Evolutionary conservation across 2,329 filamentous ascomycete genomes (phyloP), one percentile per base, ranked within the genome.

Genomic region (Sclerotinia minor): DNA sequence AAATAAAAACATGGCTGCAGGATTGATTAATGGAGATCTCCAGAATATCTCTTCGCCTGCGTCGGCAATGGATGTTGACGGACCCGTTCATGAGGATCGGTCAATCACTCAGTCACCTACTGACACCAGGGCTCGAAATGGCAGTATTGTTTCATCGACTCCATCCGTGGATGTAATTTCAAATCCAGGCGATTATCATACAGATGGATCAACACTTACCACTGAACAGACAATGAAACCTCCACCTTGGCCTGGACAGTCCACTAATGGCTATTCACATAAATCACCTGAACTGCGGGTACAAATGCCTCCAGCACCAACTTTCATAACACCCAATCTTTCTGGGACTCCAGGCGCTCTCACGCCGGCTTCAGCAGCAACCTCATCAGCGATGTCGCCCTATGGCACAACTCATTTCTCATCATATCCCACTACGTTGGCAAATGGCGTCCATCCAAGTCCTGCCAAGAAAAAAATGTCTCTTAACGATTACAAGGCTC

Each of bases 391-490:
- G 0, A 83, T 85, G 65, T 87, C 86, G 0, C 84, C 86, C 0
- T 82, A 84, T 65, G 80, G 81, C 2, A 72, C 78, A 4, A 73
- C 73, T 35, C 79, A 75, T 65, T 73, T 81, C 44, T 82, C 78
- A 58, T 79, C 83, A 0, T 83, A 86, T 64, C 74, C 78, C 5
- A 74, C 80, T 8, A 70, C 80, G 0, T 72, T 78, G 0, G 74
- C 80, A 45, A 85, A 83, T 67, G 81, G 83, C 19, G 72, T 79
- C 11, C 76, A 76, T 7, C 80, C 80, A 3, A 89, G 85, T 70
- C 87, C 87, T 2, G 79, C 87, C 44, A 76, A 75, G 67, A 89
- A 90, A 81, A 89, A 89, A 76, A 78, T 90, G 49, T 89, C 85
- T 70, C 76, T 89, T 2, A 89, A 86, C 73, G 87, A 89, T 73